Percentiles rank a stretch among this genome's conserved stretches.
Evolutionary conservation across 2,329 filamentous ascomycete genomes (phyloP).

Genomic region (Kalaharituber pfeilii): DNA sequence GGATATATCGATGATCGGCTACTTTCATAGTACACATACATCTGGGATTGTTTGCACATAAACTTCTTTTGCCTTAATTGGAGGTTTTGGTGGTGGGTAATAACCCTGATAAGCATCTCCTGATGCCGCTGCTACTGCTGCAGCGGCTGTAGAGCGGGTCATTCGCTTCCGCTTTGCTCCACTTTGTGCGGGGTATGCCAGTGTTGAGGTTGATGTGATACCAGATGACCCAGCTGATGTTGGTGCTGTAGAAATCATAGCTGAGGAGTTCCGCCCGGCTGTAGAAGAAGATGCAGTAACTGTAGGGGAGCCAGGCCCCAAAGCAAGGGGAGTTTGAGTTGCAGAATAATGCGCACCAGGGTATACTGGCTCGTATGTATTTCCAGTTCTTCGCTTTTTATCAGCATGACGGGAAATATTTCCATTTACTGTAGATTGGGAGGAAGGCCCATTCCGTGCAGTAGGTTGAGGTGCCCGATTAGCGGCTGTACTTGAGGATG

Average conservation of each 20-base stretch:
- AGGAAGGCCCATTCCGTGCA: constrained; percentile 22
- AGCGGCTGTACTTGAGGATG: constrained; percentile 19
- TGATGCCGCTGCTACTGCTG: constrained; percentile 33
- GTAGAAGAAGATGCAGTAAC: constrained; percentile 45
- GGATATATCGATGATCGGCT: no score
- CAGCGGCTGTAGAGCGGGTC: constrained; percentile 25
- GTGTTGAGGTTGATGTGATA: constrained; percentile 26
- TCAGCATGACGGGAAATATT: constrained; percentile 35
- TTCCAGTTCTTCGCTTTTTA: constrained; percentile 58
- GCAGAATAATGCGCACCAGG: constrained; percentile 56
- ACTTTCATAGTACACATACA: no score
- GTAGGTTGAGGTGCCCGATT: constrained; percentile 25
- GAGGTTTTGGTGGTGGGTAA: constrained; percentile 68
- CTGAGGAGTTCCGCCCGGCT: constrained; percentile 57
- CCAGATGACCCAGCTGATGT: constrained; percentile 62
- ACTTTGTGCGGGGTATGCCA: background rate
- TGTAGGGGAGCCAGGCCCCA: constrained; percentile 43
- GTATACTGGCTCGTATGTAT: constrained; percentile 52
- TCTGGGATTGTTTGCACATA: constrained; percentile 44
- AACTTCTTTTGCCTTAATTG: constrained; percentile 68
- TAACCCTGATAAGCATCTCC: constrained; percentile 62
- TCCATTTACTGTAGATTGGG: constrained; percentile 20
- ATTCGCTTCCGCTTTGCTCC: constrained; percentile 79
- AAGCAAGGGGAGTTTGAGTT: constrained; percentile 48
- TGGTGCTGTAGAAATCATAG: constrained; percentile 52